Percentiles rank a stretch among this genome's conserved stretches.
Conservation (phyloP, 2,329 filamentous ascomycete genomes). For the Fusarium hainanense region DNA sequence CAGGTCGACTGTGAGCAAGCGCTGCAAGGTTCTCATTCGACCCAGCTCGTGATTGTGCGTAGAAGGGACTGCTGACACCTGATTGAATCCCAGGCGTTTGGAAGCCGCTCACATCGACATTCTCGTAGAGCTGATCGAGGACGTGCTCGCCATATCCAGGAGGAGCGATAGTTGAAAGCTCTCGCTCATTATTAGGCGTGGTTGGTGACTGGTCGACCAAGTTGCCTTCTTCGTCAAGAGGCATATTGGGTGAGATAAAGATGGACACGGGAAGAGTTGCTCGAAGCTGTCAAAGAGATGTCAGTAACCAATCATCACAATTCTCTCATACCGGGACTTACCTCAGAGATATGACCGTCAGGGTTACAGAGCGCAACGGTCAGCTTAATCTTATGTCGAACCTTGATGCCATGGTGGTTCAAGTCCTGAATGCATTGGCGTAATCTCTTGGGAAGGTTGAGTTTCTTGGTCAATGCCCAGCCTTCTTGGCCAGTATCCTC, state of each 20-base stretch:
- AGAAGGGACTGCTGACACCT: conserved; percentile 84
- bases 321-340: conserved; percentile 52
- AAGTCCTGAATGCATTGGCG: conserved; percentile 89
- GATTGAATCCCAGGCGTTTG: conserved; percentile 79
- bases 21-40: conserved; percentile 82
- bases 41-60: conserved; percentile 75
- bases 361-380: conserved; percentile 93
- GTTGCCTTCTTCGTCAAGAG: conserved; percentile 87
- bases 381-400: conserved; percentile 92
- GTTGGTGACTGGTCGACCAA: conserved; percentile 71
- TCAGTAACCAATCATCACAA: conserved; percentile 7
- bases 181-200: conserved; percentile 57
- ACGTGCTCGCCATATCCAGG: conserved; percentile 92
- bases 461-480: conserved; percentile 69
- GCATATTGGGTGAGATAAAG: conserved; percentile 94
- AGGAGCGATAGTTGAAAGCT: conserved; percentile 77
- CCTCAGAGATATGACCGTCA: conserved; percentile 92
- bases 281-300: conserved; percentile 67
- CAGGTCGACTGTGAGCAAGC: conserved; percentile 50
- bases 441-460: conserved; percentile 82
- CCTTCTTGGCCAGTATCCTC: conserved; percentile 75
- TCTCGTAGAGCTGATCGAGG: conserved; percentile 90
- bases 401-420: conserved; percentile 88
- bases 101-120: conserved; percentile 83
- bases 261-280: conserved; percentile 91